Evolutionary conservation across 768 basidiomycete species (phyloP), one percentile per base, ranked within the genome.

Genomic region (Rhodotorula diobovata): DNA sequence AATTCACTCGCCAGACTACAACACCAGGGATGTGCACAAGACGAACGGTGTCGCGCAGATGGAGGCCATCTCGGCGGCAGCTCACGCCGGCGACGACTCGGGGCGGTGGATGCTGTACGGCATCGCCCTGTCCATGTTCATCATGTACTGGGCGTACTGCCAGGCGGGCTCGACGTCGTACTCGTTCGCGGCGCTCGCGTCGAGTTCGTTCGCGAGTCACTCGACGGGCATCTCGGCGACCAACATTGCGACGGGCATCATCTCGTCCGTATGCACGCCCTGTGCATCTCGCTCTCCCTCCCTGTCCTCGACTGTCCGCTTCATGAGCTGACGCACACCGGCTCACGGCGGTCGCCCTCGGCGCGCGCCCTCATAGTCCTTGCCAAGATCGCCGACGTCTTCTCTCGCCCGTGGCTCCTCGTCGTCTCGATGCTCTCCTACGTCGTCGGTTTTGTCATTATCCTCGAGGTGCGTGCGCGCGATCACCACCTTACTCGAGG

Each of bases 391-490:
- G 70, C 78, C 62, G 79, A 80, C 68, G 59, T 79, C 32, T 72
- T 70, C 61, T 72, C 68, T 10, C 73, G 80, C n/a, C 78, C 78
- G 10, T 67, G 63, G 51, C 73, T 78, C 21, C 71, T 74, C 35
- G 28, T 73, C 46, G 55, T 78, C 35, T 48, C 77, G 0, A 57
- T 80, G 39, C 50, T 74, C 30, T 76, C 76, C 66, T 80, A 79
- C 53, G 64, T 65, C 30, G 46, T 79, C 39, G 81, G 81, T 11
- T 80, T 75, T 62, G 68, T 77, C 71, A 72, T 81, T 20, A 77
- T 79, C 25, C 77, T 78, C n/a, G 71, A 71, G 11, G 48, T 50
- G 48, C 21, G 48, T 12, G 18, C 45, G 12, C 9, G 41, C 41
- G 10, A 10, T 41, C 41, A 10, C 16, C 41, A 16, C 41, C 16